Percentiles rank a stretch among this genome's conserved stretches.
phyloP scores from a whole-genome alignment of 345 rosid genomes.

The Geranium rotundifolium region DNA sequence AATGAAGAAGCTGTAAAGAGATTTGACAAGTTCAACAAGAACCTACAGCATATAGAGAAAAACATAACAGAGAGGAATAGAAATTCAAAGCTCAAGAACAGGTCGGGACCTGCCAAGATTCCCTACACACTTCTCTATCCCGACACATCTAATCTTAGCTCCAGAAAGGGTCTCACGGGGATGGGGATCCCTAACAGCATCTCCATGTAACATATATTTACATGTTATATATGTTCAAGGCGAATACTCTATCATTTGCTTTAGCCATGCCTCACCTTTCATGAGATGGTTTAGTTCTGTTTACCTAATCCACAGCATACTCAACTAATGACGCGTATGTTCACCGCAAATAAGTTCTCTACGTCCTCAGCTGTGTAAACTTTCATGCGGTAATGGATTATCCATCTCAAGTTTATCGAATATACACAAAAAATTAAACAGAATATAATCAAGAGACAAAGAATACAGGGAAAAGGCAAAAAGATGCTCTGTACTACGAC shows the following conservation, averaged over 20 bases:
- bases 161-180: conserved; percentile 24
- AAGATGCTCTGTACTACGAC: too few relatives aligned
- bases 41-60: conserved; percentile 26
- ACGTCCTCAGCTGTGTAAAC: neutral
- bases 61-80: conserved; percentile 31
- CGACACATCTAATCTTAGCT: conserved; percentile 13
- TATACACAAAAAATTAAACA: too few relatives aligned
- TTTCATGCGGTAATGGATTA: neutral
- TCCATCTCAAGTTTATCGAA: neutral
- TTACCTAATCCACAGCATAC: neutral
- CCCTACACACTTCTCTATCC: conserved; percentile 40
- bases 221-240: neutral
- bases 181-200: conserved; percentile 51
- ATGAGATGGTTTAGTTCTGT: neutral
- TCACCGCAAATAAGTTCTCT: neutral
- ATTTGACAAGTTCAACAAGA: conserved; percentile 24
- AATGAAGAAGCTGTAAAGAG: conserved; percentile 19
- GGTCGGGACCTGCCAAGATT: conserved; percentile 38
- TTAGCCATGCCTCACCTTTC: neutral
- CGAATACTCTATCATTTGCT: neutral
- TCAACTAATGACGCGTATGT: neutral
- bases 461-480: too few relatives aligned
- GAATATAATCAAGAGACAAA: neutral
- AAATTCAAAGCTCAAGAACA: conserved; percentile 30
- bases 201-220: conserved; percentile 19